Evolutionary conservation across 768 basidiomycete genomes (phyloP).

Genomic region (Kwoniella sp.): DNA sequence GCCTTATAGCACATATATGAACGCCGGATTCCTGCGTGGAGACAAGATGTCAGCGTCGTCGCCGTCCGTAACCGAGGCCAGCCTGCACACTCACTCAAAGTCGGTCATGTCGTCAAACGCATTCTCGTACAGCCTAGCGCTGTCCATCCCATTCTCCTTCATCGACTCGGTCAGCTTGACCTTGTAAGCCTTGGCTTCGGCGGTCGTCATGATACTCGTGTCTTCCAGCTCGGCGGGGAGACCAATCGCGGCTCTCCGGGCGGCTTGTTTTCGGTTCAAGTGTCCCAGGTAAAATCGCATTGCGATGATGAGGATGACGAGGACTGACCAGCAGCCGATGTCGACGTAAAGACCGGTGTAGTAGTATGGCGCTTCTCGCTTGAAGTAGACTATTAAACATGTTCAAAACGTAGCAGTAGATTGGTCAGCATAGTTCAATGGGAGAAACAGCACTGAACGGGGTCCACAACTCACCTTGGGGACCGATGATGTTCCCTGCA

Average conservation of each 20-base stretch:
- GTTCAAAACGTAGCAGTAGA: not conserved
- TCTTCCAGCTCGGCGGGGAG: conserved; percentile 45
- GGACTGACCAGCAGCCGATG: conserved; percentile 46
- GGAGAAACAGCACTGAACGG: not conserved
- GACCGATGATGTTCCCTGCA: conserved; percentile 42
- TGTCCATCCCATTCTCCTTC: conserved; percentile 22
- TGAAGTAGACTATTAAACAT: conserved; percentile 41
- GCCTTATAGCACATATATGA: conserved; percentile 22
- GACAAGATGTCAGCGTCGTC: not conserved
- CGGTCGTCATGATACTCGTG: conserved; percentile 46
- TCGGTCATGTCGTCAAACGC: conserved; percentile 53
- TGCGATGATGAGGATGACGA: conserved; percentile 35
- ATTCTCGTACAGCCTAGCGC: conserved; percentile 32
- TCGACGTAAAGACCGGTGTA: conserved; percentile 51
- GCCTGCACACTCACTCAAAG: conserved; percentile 24
- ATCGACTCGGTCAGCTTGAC: conserved; percentile 32
- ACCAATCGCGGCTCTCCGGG: conserved; percentile 41
- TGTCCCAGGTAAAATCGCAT: conserved; percentile 45
- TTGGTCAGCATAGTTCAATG: not conserved
- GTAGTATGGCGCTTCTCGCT: conserved; percentile 44
- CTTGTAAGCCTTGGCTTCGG: conserved; percentile 48
- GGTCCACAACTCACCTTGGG: conserved; percentile 27
- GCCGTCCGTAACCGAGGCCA: not conserved
- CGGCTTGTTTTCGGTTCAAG: conserved; percentile 46
- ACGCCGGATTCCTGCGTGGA: conserved; percentile 19